Conservation (phyloP, 1,284 basidiomycete genomes). For the Trametes hirsuta region DNA sequence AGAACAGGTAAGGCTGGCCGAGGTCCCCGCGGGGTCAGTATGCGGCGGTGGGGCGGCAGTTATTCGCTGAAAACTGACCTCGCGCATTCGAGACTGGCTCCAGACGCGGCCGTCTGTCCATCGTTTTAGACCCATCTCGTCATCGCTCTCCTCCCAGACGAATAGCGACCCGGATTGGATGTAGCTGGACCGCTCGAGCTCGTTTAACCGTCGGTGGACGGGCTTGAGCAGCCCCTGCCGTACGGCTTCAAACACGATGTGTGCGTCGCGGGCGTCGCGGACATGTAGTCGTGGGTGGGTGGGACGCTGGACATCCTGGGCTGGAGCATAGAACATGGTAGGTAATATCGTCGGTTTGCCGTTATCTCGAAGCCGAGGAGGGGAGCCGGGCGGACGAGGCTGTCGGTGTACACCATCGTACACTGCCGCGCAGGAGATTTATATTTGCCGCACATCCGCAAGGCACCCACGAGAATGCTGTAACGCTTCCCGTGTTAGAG, state of each 20-base stretch:
- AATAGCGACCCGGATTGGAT: conserved; percentile 65
- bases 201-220: conserved; percentile 57
- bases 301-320: conserved; percentile 54
- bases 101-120: conserved; percentile 71
- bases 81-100: conserved; percentile 68
- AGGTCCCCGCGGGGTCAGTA: conserved; percentile 13
- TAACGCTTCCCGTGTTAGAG: conserved; percentile 28
- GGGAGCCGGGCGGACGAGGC: conserved; percentile 15
- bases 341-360: conserved; percentile 11
- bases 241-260: conserved; percentile 62
- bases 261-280: conserved; percentile 64
- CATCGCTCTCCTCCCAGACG: conserved; percentile 69
- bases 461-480: conserved; percentile 33
- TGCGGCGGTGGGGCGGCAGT: conserved; percentile 11
- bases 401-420: conserved; percentile 18
- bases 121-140: conserved; percentile 60
- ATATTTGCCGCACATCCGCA: conserved; percentile 23
- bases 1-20: conserved; percentile 63
- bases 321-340: conserved; percentile 43
- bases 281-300: conserved; percentile 66
- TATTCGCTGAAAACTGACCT: conserved; percentile 41
- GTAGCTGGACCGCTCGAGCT: conserved; percentile 55
- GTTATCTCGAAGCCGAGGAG: conserved; percentile 16
- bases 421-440: conserved; percentile 25
- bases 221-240: conserved; percentile 54